phyloP scores from a whole-genome alignment of 1,139 yeast species.

The Eremothecium coryli region DNA sequence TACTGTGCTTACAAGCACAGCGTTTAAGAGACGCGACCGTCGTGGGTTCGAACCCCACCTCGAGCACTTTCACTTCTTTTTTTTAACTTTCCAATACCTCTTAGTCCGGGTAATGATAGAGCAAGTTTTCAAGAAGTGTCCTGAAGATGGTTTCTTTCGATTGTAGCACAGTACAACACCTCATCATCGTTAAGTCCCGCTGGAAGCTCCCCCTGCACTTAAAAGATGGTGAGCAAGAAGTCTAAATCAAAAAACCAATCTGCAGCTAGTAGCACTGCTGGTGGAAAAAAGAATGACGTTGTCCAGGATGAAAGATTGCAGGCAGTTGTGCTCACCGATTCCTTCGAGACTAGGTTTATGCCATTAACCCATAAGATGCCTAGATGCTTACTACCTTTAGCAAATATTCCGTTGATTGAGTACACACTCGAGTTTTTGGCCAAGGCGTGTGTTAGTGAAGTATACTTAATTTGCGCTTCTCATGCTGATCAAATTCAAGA shows the following conservation, averaged over 20 bases:
- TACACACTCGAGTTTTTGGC: constrained; percentile 92
- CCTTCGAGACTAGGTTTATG: constrained; percentile 84
- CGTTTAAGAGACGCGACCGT: constrained; percentile 41
- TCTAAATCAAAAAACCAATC: constrained; percentile 6
- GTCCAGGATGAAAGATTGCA: constrained; percentile 71
- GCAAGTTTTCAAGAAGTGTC: no score
- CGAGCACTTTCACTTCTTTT: constrained; percentile 35
- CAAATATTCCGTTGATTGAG: constrained; percentile 87
- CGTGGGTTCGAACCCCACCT: constrained; percentile 47
- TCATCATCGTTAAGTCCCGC: no score
- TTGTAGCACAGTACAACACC: no score
- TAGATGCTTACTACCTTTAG: constrained; percentile 81
- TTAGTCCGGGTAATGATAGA: constrained; percentile 6
- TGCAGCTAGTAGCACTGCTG: constrained; percentile 3
- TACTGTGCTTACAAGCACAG: constrained; percentile 17
- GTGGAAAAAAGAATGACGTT: constrained; percentile 46
- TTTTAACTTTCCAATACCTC: constrained; percentile 5
- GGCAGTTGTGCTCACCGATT: constrained; percentile 90
- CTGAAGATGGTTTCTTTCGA: no score
- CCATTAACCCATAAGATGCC: constrained; percentile 83
- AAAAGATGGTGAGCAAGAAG: constrained; percentile 13
- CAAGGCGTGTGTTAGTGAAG: constrained; percentile 82
- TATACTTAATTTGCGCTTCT: constrained; percentile 77
- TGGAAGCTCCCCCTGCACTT: not conserved
- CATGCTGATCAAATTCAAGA: constrained; percentile 83